Percentiles rank a stretch among this genome's conserved stretches.
phyloP scores from a whole-genome alignment of 352 stramenopile species.

The Globisporangium nunn region DNA sequence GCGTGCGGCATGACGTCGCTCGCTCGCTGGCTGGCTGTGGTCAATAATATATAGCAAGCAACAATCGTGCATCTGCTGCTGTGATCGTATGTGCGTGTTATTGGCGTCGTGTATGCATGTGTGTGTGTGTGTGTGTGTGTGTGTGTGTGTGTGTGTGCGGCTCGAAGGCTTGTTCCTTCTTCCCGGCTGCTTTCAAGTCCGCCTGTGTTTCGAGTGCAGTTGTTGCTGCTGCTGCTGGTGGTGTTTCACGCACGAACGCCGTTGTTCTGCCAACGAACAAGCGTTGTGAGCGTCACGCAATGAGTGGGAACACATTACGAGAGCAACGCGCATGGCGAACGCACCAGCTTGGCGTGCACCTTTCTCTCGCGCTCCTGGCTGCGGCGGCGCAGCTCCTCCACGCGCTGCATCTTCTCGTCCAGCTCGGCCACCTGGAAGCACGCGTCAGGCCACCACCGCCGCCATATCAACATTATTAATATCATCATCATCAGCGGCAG shows the following conservation, averaged over 20 bases:
- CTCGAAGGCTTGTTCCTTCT: not conserved
- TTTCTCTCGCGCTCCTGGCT: constrained; percentile 59
- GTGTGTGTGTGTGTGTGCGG: not conserved
- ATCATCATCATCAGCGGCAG: not conserved
- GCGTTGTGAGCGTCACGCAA: not conserved
- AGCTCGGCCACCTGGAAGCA: constrained; percentile 45
- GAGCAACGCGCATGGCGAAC: not conserved
- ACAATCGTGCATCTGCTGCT: not conserved
- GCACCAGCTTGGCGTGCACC: constrained; percentile 44
- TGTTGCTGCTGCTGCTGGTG: not conserved
- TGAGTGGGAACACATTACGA: not conserved
- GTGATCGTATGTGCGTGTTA: not conserved
- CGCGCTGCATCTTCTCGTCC: constrained; percentile 71
- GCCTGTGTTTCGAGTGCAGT: not conserved
- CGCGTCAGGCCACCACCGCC: not conserved
- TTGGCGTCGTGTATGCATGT: too few relatives aligned
- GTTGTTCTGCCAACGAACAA: not conserved
- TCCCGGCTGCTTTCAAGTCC: not conserved
- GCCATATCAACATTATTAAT: not conserved
- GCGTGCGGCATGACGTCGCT: not conserved
- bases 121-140: not conserved
- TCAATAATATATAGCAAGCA: not conserved
- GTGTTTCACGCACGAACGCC: constrained; percentile 7
- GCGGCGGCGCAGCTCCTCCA: constrained; percentile 59
- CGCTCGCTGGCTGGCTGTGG: not conserved